Evolutionary conservation across 2,329 filamentous ascomycete species (phyloP).

Genomic region (Nemania diffusa): DNA sequence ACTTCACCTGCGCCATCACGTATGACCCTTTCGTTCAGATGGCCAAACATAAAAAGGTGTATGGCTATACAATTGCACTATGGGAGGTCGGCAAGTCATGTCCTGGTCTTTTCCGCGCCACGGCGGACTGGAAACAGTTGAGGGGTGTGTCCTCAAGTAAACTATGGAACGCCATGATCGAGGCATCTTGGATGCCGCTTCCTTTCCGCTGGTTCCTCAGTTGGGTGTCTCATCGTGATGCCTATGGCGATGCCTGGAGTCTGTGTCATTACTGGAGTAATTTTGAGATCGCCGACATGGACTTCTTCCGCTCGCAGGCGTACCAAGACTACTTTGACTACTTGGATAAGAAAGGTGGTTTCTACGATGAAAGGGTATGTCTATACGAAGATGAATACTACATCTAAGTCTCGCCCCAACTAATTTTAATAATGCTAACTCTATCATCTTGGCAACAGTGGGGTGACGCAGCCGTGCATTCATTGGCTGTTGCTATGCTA

Average conservation of each 20-base stretch:
- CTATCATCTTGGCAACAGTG: conserved; percentile 44
- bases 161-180: conserved; percentile 55
- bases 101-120: conserved; percentile 55
- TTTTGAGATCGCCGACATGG: conserved; percentile 59
- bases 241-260: conserved; percentile 56
- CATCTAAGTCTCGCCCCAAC: background rate
- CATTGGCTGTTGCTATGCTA: conserved; percentile 56
- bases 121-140: conserved; percentile 55
- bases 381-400: background rate
- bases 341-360: conserved; percentile 55
- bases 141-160: conserved; percentile 49
- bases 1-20: conserved; percentile 58
- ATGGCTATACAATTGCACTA: conserved; percentile 58
- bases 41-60: conserved; percentile 56
- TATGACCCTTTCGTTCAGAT: conserved; percentile 61
- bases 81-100: conserved; percentile 57
- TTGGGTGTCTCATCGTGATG: conserved; percentile 53
- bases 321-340: conserved; percentile 57
- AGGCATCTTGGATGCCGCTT: conserved; percentile 55
- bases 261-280: conserved; percentile 61
- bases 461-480: conserved; percentile 59
- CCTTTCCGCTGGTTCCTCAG: conserved; percentile 54
- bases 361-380: conserved; percentile 57
- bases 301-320: conserved; percentile 54
- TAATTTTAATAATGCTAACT: conserved; percentile 12